phyloP scores from a whole-genome alignment of 345 rosid species.

The Eutrema japonicum region DNA sequence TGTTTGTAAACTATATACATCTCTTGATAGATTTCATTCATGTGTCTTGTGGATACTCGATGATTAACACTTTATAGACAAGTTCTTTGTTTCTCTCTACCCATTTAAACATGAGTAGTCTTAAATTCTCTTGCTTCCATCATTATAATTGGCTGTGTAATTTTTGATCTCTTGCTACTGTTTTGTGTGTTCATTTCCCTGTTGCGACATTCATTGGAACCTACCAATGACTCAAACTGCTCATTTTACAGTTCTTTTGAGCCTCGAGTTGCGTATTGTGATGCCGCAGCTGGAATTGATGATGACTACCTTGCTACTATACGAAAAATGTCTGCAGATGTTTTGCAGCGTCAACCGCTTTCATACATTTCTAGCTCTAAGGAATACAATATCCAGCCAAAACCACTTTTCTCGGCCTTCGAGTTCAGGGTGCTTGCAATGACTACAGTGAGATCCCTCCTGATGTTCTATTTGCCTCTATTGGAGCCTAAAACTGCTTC shows the following conservation, averaged over 20 bases:
- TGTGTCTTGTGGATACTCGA: neutral
- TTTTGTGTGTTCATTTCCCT: neutral
- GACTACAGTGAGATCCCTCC: constrained; percentile 85
- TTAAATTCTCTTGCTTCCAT: neutral
- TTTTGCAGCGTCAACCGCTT: constrained; percentile 52
- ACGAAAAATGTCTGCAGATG: constrained; percentile 49
- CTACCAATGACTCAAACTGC: constrained; percentile 24
- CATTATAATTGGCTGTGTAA: neutral
- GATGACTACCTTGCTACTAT: constrained; percentile 59
- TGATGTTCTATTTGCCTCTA: constrained; percentile 86
- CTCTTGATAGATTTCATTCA: constrained; percentile 8
- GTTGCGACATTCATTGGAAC: neutral
- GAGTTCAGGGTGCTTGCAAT: constrained; percentile 74
- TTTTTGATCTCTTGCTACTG: neutral
- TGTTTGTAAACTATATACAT: constrained; percentile 13
- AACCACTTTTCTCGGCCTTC: constrained; percentile 85
- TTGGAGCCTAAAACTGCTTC: constrained; percentile 65
- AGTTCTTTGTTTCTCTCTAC: neutral
- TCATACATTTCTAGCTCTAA: constrained; percentile 55
- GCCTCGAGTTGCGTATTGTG: constrained; percentile 80
- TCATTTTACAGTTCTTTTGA: constrained; percentile 54
- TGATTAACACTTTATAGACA: constrained; percentile 1
- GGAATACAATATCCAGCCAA: constrained; percentile 71
- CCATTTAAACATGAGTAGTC: neutral
- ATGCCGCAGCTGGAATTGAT: constrained; percentile 69